Base-by-base conservation (phyloP, 495 filamentous ascomycete genomes). In the Chaetomium fimeti region DNA sequence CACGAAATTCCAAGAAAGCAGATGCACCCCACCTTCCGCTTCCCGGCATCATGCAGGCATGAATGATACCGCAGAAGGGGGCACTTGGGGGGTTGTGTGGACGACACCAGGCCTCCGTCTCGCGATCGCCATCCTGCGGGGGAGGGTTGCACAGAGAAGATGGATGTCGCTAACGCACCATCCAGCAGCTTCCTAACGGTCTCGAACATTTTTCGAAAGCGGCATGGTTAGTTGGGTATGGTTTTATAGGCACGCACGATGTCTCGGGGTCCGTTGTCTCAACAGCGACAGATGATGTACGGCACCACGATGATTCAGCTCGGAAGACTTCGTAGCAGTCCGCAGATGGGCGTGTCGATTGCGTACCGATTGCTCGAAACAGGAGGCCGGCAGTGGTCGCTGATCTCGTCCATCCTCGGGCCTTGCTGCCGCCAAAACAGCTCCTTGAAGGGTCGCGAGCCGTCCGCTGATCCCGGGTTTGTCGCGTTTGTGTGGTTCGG, bases 31-130 rank as follows among this genome's bases (percentile, higher is more conserved):
- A 43, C 45, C 56, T 28, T 27, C 15, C 53, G 28, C 43, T 49
- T 64, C 29, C 62, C 32, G 43, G 43, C 25, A 47, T 13, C 16
- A 25, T 8, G 57, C 55, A 57, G 43, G 38, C 38, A n/a, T 42
- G 38, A 56, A 40, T 56, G 20, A 13, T n/a, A 13, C 25, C 16
- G 27, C 20, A 56, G 7, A 52, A 16, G 24, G 49, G 13, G 12
- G 11, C 20, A n/a, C n/a, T 5, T 29, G 5, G 7, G 3, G 29
- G 18, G 11, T 18, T 18, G 40, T 24, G n/a, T 24, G n/a, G 38
- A 18, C 13, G 20, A 38, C 55, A 2, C 20, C 53, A 32, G 38
- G 36, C 27, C 38, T 27, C 55, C 36, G 27, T 27, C 38, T 42
- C 36, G 38, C 22, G 22, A 57, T 42, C 42, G 55, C 3, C 36